Conservation (phyloP, 305 asterid species). For the Rubia balearica region DNA sequence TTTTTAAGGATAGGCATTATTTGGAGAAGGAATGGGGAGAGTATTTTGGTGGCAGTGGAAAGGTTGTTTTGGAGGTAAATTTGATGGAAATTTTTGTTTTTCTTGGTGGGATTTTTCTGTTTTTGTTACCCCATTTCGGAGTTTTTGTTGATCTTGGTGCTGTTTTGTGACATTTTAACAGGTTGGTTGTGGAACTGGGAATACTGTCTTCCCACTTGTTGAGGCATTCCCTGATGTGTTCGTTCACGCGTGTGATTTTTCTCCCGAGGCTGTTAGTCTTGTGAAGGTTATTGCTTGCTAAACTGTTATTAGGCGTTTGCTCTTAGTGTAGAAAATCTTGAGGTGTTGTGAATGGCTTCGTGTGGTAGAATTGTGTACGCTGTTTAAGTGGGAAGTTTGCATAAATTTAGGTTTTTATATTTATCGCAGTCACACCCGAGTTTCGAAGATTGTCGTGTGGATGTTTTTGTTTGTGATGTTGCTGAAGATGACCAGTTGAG, state of each 20-base stretch:
- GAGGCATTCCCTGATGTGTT: slow-evolving; percentile 58
- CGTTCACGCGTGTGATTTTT: slow-evolving; percentile 79
- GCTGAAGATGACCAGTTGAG: slow-evolving; percentile 50
- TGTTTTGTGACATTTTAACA: slow-evolving; percentile 20
- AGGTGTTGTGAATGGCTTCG: neutral
- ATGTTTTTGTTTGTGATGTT: slow-evolving; percentile 60
- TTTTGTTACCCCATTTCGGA: neutral
- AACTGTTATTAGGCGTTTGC: neutral
- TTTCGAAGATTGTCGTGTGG: slow-evolving; percentile 36
- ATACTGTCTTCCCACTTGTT: slow-evolving; percentile 64
- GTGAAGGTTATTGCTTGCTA: slow-evolving; percentile 47
- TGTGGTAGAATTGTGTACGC: neutral
- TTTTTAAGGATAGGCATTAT: slow-evolving; percentile 78
- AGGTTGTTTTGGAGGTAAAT: slow-evolving; percentile 64
- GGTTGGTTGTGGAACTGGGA: slow-evolving; percentile 91
- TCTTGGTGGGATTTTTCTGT: slow-evolving; percentile 8
- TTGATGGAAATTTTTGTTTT: neutral
- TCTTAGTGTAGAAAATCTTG: neutral
- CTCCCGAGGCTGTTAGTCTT: slow-evolving; percentile 50
- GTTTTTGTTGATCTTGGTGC: neutral
- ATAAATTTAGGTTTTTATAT: slow-evolving; percentile 19
- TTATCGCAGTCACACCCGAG: slow-evolving; percentile 49
- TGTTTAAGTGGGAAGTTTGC: neutral
- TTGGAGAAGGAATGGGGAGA: slow-evolving; percentile 74
- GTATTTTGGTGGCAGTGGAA: slow-evolving; percentile 44